Conservation (phyloP, 257 asterid genomes). For the Scutellaria minor region DNA sequence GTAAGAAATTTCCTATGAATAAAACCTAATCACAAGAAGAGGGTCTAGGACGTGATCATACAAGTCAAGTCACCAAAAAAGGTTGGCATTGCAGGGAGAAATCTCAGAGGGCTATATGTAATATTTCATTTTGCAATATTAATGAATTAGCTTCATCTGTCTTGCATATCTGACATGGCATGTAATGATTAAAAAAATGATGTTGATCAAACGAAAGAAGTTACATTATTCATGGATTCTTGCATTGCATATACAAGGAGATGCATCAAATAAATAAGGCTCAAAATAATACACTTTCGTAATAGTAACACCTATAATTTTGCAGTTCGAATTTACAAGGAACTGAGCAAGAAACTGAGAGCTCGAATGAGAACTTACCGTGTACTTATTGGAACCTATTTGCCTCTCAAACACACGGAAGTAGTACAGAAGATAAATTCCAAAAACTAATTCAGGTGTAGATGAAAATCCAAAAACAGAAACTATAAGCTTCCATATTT, state of each 20-base stretch:
- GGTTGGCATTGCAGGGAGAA: slow-evolving; percentile 15
- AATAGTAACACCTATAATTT: background rate
- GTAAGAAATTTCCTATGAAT: background rate
- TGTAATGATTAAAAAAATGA: background rate
- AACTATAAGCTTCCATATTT: slow-evolving; percentile 89
- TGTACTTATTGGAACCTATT: slow-evolving; percentile 93
- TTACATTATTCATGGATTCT: background rate
- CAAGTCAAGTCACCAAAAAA: slow-evolving; percentile 20
- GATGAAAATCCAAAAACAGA: slow-evolving; percentile 91
- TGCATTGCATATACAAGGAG: slow-evolving; percentile 30
- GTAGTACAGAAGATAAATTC: slow-evolving; percentile 88
- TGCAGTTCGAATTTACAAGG: slow-evolving; percentile 31
- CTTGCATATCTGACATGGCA: slow-evolving; percentile 14
- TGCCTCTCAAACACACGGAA: slow-evolving; percentile 99
- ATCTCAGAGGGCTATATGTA: slow-evolving; percentile 1
- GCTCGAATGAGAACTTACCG: slow-evolving; percentile 62
- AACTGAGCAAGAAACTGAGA: slow-evolving; percentile 29
- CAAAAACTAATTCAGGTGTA: slow-evolving; percentile 92
- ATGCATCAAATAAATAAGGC: background rate
- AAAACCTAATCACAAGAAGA: background rate
- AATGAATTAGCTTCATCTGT: background rate
- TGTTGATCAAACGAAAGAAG: slow-evolving; percentile 17
- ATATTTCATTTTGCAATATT: background rate
- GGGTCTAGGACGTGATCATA: background rate
- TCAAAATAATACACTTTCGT: slow-evolving; percentile 14